A percentile compares a stretch with the other conserved stretches of the same genome.
phyloP scores from a whole-genome alignment of 2,329 filamentous ascomycete genomes.

The Xylariaceae sp. region DNA sequence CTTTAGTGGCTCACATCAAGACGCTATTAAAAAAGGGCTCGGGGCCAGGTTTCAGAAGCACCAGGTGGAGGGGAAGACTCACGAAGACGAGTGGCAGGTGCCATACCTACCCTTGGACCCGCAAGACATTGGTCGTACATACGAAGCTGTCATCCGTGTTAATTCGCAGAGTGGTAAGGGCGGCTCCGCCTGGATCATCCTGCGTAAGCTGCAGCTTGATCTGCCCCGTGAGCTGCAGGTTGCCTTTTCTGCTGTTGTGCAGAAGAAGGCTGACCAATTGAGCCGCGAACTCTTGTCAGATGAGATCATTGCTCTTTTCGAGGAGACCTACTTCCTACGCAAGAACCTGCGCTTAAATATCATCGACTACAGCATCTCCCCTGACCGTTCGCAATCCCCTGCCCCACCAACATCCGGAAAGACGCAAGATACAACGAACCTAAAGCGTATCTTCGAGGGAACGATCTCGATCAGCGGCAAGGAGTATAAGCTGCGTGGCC shows the following conservation, averaged over 20 bases:
- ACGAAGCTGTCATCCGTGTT: slow-evolving; percentile 96
- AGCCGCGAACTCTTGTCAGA: slow-evolving; percentile 82
- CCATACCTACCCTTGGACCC: slow-evolving; percentile 95
- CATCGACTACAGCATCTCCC: slow-evolving; percentile 88
- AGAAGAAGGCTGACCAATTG: slow-evolving; percentile 77
- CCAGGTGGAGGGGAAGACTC: slow-evolving; percentile 60
- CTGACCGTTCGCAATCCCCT: slow-evolving; percentile 81
- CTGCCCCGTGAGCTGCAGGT: slow-evolving; percentile 90
- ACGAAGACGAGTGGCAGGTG: slow-evolving; percentile 78
- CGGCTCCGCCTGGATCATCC: slow-evolving; percentile 92
- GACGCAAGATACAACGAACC: slow-evolving; percentile 76
- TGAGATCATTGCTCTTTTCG: slow-evolving; percentile 89
- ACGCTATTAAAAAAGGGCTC: slow-evolving; percentile 95
- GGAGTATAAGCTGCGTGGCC: slow-evolving; percentile 79
- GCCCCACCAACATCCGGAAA: slow-evolving; percentile 70
- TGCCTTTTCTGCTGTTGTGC: slow-evolving; percentile 87
- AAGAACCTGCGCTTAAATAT: slow-evolving; percentile 84
- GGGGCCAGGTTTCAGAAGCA: too few relatives aligned
- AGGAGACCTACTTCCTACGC: slow-evolving; percentile 83
- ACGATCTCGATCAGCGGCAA: slow-evolving; percentile 81
- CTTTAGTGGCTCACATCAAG: slow-evolving; percentile 91
- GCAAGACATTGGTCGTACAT: slow-evolving; percentile 91
- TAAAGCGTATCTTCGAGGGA: slow-evolving; percentile 83
- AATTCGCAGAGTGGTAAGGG: slow-evolving; percentile 97
- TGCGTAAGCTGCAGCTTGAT: slow-evolving; percentile 86